Evolutionary conservation across 2,329 filamentous ascomycete species (phyloP), one percentile per base, ranked within the genome.

Genomic region (Aspergillus cejpii): DNA sequence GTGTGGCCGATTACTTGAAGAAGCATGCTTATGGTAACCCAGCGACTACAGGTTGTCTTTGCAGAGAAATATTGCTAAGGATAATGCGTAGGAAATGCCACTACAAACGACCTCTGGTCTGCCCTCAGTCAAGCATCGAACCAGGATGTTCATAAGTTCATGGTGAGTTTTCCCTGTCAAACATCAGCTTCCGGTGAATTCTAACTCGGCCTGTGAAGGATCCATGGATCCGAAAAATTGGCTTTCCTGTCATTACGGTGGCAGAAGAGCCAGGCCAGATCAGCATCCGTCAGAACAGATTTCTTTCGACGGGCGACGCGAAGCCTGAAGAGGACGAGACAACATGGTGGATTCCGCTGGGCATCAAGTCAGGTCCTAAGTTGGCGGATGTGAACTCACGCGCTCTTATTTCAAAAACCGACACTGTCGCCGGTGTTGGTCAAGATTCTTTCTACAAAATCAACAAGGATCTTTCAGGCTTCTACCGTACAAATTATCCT

Each of bases 161-260:
- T 98, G 90, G 77, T 74, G 53, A 50, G 61, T 48, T 23, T 12
- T 38, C 15, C 41, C 5, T 20, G 11, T n/a, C 12, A 14, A 33
- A 6, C 20, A 15, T 38, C 14, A 15, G 24, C 19, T 37, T 10
- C 14, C 7, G 11, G 7, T 24, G 10, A 17, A 10, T 15, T 44
- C 45, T 57, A 41, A 54, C 49, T 48, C 37, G 41, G 11, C 5
- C 39, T 14, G 5, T 41, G 37, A 48, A 74, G 72, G 78, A 87
- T 54, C 83, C 85, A 14, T 98, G 92, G 92, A 95, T 97, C 61
- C 82, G 84, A 57, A 92, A 91, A 71, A 94, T 97, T 54, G 92
- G 92, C 1, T 94, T 95, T 68, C 92, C 92, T 0, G 83, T 97
- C 11, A 71, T 98, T 15, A 94, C 86, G 2, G 79, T 97, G 12